phyloP scores from a whole-genome alignment of 2,329 filamentous ascomycete species.

The Dactylellina cionopaga region DNA sequence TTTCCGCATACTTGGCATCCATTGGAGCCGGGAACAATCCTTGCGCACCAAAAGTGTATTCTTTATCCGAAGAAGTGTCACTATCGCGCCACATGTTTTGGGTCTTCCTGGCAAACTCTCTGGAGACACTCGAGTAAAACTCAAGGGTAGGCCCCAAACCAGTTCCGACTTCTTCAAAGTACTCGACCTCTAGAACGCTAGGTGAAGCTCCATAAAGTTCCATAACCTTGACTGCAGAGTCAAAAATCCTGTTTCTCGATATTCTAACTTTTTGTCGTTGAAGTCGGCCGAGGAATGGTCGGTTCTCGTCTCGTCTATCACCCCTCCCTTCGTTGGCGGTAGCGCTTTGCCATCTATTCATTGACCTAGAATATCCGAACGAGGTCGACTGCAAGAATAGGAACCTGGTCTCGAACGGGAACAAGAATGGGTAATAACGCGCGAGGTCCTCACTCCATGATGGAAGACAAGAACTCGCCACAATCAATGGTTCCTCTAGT shows the following conservation, averaged over 20 bases:
- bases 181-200: constrained; percentile 95
- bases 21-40: constrained; percentile 93
- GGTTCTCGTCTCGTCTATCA: constrained; percentile 84
- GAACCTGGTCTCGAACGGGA: constrained; percentile 96
- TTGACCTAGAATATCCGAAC: constrained; percentile 95
- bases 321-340: constrained; percentile 80
- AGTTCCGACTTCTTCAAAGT: constrained; percentile 98
- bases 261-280: constrained; percentile 99
- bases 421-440: constrained; percentile 92
- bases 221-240: constrained; percentile 98
- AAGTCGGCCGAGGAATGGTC: constrained; percentile 87
- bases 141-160: constrained; percentile 94
- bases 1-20: constrained; percentile 77
- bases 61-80: constrained; percentile 75
- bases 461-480: constrained; percentile 94
- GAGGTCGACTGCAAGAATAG: constrained; percentile 97
- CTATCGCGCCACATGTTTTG: constrained; percentile 95
- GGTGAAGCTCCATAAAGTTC: constrained; percentile 97
- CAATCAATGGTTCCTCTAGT: constrained; percentile 93
- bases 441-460: constrained; percentile 96
- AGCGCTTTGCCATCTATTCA: constrained; percentile 95
- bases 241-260: constrained; percentile 89
- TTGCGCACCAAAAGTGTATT: constrained; percentile 84
- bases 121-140: constrained; percentile 97
- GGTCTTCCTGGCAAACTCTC: constrained; percentile 97